phyloP scores from a whole-genome alignment of 805 yeast genomes.

The Nakazawaea laoshanensis region DNA sequence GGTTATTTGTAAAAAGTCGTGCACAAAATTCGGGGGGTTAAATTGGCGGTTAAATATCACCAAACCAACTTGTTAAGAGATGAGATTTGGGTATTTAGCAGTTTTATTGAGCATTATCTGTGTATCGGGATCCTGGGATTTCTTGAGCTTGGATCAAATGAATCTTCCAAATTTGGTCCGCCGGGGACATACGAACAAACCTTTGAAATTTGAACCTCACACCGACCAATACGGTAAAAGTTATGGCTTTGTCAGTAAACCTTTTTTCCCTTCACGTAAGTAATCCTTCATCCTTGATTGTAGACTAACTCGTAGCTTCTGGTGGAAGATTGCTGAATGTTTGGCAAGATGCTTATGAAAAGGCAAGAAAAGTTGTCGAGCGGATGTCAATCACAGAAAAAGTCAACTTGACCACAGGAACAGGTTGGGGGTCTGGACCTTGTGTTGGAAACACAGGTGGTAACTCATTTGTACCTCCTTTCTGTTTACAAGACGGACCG shows the following conservation, averaged over 20 bases:
- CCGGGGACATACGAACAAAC: slow-evolving; percentile 11
- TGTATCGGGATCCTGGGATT: too few species aligned
- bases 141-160: too few species aligned
- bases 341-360: slow-evolving; percentile 52
- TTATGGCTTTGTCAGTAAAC: slow-evolving; percentile 10
- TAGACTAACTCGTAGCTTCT: background rate
- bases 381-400: slow-evolving; percentile 49
- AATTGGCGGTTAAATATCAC: too few species aligned
- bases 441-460: slow-evolving; percentile 58
- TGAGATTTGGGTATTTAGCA: too few species aligned
- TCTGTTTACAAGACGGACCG: slow-evolving; percentile 57
- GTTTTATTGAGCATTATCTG: too few species aligned
- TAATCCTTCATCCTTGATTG: background rate
- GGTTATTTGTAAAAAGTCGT: too few species aligned
- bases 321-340: slow-evolving; percentile 41
- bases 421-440: slow-evolving; percentile 60
- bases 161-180: slow-evolving; percentile 8
- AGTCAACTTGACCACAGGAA: slow-evolving; percentile 57
- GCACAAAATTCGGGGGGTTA: too few species aligned
- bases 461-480: slow-evolving; percentile 22
- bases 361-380: slow-evolving; percentile 45
- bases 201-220: slow-evolving; percentile 8
- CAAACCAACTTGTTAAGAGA: too few species aligned
- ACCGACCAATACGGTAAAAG: slow-evolving; percentile 9
- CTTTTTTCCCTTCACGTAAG: slow-evolving; percentile 13